These are phyloP conservation scores for Euclidium syriacum DNA, from an alignment of 345 rosid species.

Conservation along the genomic window DNA sequence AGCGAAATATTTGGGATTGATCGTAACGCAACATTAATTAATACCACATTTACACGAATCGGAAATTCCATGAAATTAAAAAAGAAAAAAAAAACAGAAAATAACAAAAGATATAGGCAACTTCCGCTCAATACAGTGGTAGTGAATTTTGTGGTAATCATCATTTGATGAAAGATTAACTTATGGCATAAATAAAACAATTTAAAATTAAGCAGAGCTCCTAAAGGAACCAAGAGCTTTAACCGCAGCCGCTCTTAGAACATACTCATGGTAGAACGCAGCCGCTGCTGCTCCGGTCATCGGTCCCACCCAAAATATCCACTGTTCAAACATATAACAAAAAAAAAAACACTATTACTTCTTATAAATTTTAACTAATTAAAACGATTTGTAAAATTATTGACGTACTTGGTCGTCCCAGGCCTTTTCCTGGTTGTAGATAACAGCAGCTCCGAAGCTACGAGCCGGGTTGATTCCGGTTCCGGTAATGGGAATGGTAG, in stretches of 20 bases:
- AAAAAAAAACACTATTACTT: neutral
- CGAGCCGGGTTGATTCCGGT: slow-evolving; percentile 98
- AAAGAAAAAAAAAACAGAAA: neutral
- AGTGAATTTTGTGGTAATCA: neutral
- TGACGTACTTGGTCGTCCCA: slow-evolving; percentile 85
- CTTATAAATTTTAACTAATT: neutral
- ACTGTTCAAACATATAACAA: slow-evolving; percentile 32
- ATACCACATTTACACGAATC: slow-evolving; percentile 22
- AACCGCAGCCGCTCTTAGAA: slow-evolving; percentile 74
- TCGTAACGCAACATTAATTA: slow-evolving; percentile 25
- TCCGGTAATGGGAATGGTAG: slow-evolving; percentile 88
- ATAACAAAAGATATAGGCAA: neutral
- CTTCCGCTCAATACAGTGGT: neutral
- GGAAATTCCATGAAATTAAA: neutral
- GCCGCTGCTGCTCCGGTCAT: slow-evolving; percentile 79
- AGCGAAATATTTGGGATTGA: slow-evolving; percentile 2
- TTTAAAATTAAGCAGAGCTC: slow-evolving; percentile 52
- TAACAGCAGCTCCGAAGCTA: slow-evolving; percentile 93
- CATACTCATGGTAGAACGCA: slow-evolving; percentile 68
- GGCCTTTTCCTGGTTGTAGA: slow-evolving; percentile 63
- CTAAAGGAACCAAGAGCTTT: slow-evolving; percentile 84
- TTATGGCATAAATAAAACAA: slow-evolving; percentile 1
- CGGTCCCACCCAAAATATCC: slow-evolving; percentile 99
- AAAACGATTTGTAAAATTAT: neutral
- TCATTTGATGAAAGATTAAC: slow-evolving; percentile 9